Evolutionary conservation across 169 alveolate genomes (phyloP).

Genomic region (Plasmodium inui): DNA sequence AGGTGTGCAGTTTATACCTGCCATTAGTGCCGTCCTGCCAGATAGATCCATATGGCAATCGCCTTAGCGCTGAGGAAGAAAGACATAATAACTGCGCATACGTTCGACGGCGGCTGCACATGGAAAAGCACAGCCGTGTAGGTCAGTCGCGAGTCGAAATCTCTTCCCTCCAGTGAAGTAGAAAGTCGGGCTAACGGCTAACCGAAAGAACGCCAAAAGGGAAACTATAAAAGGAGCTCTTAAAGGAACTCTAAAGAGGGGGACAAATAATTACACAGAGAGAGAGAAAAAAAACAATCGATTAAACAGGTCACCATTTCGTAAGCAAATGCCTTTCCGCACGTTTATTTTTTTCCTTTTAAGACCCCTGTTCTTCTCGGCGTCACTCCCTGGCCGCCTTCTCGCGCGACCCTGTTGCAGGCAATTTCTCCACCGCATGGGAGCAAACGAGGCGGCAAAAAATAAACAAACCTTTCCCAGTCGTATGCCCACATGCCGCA

Average conservation of each 20-base stretch:
- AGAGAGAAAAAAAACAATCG: background rate
- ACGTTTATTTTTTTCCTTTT: background rate
- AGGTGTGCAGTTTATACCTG: background rate
- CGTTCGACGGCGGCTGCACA: background rate
- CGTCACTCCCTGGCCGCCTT: background rate
- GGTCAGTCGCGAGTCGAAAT: background rate
- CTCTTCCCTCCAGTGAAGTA: background rate
- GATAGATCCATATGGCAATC: background rate
- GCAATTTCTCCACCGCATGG: background rate
- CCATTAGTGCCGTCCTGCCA: background rate
- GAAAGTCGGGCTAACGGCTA: background rate
- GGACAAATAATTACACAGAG: background rate
- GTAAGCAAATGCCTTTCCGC: background rate
- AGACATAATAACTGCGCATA: background rate
- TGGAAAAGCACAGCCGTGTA: background rate
- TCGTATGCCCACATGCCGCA: background rate
- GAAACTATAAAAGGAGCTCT: background rate
- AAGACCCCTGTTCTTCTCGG: background rate
- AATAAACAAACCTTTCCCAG: background rate
- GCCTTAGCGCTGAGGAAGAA: background rate
- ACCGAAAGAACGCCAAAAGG: background rate
- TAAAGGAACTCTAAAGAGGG: background rate
- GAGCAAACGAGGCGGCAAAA: background rate
- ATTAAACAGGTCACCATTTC: background rate
- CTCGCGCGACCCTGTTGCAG: background rate